These are phyloP conservation scores for Andrographis paniculata DNA, from an alignment of 305 asterid genomes.

Conservation along the genomic window DNA sequence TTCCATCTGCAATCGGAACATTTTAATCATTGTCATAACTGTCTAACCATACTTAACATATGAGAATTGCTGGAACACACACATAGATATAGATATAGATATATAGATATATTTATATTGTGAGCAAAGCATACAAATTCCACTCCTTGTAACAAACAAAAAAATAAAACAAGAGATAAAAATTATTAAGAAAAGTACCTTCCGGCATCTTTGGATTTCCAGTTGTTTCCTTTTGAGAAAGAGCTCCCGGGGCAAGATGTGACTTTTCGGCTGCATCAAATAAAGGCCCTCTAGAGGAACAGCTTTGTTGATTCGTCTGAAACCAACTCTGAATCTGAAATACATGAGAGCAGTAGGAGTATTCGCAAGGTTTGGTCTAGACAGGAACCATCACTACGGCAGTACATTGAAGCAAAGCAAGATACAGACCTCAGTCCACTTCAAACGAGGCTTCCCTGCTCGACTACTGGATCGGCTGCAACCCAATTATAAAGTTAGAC, in stretches of 20 bases:
- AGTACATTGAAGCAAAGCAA: constrained; percentile 8
- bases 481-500: constrained; percentile 14
- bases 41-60: background rate
- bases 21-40: constrained; percentile 9
- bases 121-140: constrained; percentile 9
- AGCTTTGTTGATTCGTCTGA: constrained; percentile 30
- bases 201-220: constrained; percentile 18
- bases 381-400: constrained; percentile 13
- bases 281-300: constrained; percentile 23
- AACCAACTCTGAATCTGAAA: constrained; percentile 62
- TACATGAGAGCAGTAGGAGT: constrained; percentile 10
- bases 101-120: too few species aligned
- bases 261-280: constrained; percentile 19
- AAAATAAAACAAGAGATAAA: background rate
- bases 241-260: constrained; percentile 22
- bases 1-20: constrained; percentile 32
- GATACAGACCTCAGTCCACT: constrained; percentile 72
- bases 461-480: constrained; percentile 60
- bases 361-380: constrained; percentile 15
- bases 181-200: constrained; percentile 23
- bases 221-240: constrained; percentile 19
- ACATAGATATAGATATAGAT: too few species aligned
- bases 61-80: too few species aligned
- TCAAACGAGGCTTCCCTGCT: constrained; percentile 53
- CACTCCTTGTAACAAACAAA: background rate